These are phyloP conservation scores for Penicillium pancosmium DNA, from an alignment of 495 filamentous ascomycete species.

Conservation along the genomic window DNA sequence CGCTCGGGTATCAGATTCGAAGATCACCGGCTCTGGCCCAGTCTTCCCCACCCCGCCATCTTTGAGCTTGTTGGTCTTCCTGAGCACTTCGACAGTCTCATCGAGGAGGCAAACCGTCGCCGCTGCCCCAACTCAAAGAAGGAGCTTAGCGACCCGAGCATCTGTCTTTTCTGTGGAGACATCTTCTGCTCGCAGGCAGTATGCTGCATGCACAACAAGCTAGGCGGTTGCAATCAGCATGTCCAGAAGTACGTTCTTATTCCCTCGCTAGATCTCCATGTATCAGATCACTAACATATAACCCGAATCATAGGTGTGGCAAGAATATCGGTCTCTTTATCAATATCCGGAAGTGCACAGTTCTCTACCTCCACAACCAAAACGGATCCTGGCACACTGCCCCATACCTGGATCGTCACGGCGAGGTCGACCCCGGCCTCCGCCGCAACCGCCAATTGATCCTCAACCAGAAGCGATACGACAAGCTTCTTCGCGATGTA, in stretches of 20 bases:
- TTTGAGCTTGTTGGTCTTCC: constrained; percentile 93
- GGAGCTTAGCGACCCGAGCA: constrained; percentile 82
- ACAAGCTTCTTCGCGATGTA: constrained; percentile 77
- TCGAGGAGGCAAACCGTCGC: constrained; percentile 83
- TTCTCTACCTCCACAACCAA: constrained; percentile 80
- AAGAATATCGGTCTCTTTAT: constrained; percentile 88
- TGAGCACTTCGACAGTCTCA: constrained; percentile 87
- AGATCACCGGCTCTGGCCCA: constrained; percentile 47
- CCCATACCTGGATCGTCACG: constrained; percentile 93
- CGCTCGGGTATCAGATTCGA: constrained; percentile 47
- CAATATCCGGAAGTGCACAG: constrained; percentile 91
- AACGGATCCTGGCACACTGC: constrained; percentile 84
- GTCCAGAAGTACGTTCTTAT: constrained; percentile 70
- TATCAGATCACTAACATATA: constrained; percentile 1
- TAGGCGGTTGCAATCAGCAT: constrained; percentile 90
- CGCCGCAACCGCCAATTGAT: constrained; percentile 83
- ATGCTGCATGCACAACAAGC: constrained; percentile 76
- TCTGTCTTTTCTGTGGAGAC: constrained; percentile 95
- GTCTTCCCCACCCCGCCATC: constrained; percentile 81
- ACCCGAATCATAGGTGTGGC: constrained; percentile 67
- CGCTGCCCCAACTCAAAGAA: constrained; percentile 89
- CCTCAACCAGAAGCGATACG: constrained; percentile 90
- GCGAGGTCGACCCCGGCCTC: constrained; percentile 86
- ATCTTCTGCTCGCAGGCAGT: constrained; percentile 93
- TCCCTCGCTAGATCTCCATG: not conserved